Percentiles rank a stretch among this genome's conserved stretches.
phyloP scores from a whole-genome alignment of 768 basidiomycete genomes.

The Mycena alexandri region DNA sequence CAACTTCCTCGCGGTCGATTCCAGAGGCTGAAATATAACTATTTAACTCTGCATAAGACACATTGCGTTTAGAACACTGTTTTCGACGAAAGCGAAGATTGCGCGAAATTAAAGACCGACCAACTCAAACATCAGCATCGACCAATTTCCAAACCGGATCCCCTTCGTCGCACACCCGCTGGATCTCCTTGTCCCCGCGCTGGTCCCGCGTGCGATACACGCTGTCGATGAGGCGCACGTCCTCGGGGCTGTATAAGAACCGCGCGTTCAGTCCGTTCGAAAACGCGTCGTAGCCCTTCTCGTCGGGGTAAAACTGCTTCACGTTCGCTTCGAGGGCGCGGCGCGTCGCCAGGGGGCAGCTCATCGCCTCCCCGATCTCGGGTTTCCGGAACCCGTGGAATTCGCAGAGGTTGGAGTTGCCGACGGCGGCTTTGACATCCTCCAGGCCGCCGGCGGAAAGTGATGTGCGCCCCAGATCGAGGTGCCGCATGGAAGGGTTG shows the following conservation, averaged over 20 bases:
- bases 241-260: slow-evolving; percentile 28
- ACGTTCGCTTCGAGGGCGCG: slow-evolving; percentile 24
- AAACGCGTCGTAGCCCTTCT: slow-evolving; percentile 21
- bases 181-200: slow-evolving; percentile 8
- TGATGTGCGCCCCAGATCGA: slow-evolving; percentile 28
- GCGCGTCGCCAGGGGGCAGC: slow-evolving; percentile 17
- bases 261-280: slow-evolving; percentile 20
- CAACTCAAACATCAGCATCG: slow-evolving; percentile 23
- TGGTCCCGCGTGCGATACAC: slow-evolving; percentile 38
- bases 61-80: too few species aligned
- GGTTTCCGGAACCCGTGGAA: slow-evolving; percentile 15
- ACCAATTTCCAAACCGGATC: slow-evolving; percentile 31
- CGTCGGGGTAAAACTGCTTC: slow-evolving; percentile 16
- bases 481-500: slow-evolving; percentile 27
- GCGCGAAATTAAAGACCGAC: too few species aligned
- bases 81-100: neutral
- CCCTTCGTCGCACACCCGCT: slow-evolving; percentile 23
- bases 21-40: too few species aligned
- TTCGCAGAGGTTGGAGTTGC: slow-evolving; percentile 25
- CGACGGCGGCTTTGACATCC: slow-evolving; percentile 18
- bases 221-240: slow-evolving; percentile 36
- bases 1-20: too few species aligned
- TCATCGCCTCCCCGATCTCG: neutral
- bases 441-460: slow-evolving; percentile 25
- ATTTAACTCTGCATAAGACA: too few species aligned